Base-by-base conservation (phyloP, 305 asterid species). In the Solanum aculeatissimum region DNA sequence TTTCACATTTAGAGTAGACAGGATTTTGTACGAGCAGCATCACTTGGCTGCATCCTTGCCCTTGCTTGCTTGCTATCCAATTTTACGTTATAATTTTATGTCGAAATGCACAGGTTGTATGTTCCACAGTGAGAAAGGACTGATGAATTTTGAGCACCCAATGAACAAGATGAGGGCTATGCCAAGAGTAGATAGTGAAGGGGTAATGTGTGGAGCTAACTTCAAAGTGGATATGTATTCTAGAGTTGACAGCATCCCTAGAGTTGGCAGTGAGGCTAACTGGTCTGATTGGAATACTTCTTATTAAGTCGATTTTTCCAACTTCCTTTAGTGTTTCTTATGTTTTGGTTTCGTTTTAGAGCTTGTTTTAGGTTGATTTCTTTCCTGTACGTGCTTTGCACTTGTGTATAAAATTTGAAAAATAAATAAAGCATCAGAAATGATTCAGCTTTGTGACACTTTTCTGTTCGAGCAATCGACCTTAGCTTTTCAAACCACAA, bases 121-220 rank as follows among this genome's bases (percentile, higher is more conserved):
- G 83, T 94, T 91, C 86, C 97, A 92, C 35, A 91, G 97, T 27
- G 98, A 92, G 62, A 89, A 91, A 21, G 99, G 99, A 9, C 85
- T 96, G 9, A 92, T 91, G 98, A 96, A 93, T 90, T 96, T 93
- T 10, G 98, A 96, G 92, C 98, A 94, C 66, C 98, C 99, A 2
- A 92, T 92, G 97, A 87, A 94, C 65, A 92, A 88, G 90, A 86
- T 95, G 79, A 89, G 91, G 84, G 94, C 98, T 0, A 92, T 96
- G 98, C 98, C 96, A 4, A 86, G 99, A 83, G 91, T 95, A 16
- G 99, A 95, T 25, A 95, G 99, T 49, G 96, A 94, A 87, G 99
- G 99, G 3, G 96, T 62, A 0, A 85, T 93, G 85, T 93, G 99
- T 82, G 99, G 99, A 63, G 92, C 98, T 42, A 92, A 92, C 82